Evolutionary conservation across 495 filamentous ascomycete genomes (phyloP), one percentile per base, ranked within the genome.

Genomic region (Daldinia bambusicola): DNA sequence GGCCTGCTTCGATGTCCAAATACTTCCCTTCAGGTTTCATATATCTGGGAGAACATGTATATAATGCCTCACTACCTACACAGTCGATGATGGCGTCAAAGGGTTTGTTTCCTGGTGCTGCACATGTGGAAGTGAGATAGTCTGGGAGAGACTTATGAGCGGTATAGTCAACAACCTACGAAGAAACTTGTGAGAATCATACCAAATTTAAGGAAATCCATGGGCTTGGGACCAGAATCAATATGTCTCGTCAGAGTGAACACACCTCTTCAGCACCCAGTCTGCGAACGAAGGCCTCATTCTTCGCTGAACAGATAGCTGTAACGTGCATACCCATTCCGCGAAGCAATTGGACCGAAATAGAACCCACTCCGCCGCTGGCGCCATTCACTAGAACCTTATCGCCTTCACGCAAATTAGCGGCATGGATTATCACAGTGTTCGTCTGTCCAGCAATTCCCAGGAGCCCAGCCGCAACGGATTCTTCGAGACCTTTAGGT

Each of bases 381-480:
- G 43, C 43, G 8, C 43, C 43, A 48, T 48, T 48, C 2, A 48
- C 18, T 48, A 48, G 18, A 18, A 48, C 43, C 18, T 10, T 48
- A 18, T 48, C n/a, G 43, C n/a, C 43, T 20, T 48, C 7, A 7
- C 14, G 43, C 43, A 48, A 18, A 20, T 20, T 45, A n/a, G 41
- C 41, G 41, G 41, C 41, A 8, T 16, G 41, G 14, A 45, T 20
- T 20, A 45, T 45, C n/a, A 45, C 41, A 18, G 41, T n/a, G 7
- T 51, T 67, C 26, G 71, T 74, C 41, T 74, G 67, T 14, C 71
- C 71, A 9, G 51, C 71, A 14, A 74, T 55, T 12, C 67, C 71
- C n/a, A 74, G 30, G 63, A 74, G 57, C 8, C 71, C 71, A 20
- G 67, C 62, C 13, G 71, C 71, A 22, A 61, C 63, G 32, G 50